A percentile compares a stretch with the other conserved stretches of the same genome.
Conservation (phyloP, 2,329 filamentous ascomycete species). For the Lojkania enalia region DNA sequence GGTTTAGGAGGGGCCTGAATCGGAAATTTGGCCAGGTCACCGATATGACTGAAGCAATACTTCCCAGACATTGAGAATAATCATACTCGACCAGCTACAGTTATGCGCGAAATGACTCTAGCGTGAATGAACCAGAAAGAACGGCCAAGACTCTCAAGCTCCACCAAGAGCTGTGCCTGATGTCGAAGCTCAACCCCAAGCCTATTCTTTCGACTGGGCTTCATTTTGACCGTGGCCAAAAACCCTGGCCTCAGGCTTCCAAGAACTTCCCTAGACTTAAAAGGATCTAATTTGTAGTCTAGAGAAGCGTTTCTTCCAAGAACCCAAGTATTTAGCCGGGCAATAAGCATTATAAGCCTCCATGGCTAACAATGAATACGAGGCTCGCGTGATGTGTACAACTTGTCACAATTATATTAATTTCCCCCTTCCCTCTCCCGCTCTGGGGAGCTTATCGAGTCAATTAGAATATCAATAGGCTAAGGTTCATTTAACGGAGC, state of each 20-base stretch:
- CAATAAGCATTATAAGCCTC: conserved; percentile 20
- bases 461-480: too few relatives aligned
- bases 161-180: conserved; percentile 18
- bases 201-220: conserved; percentile 15
- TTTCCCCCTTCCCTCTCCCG: too few relatives aligned
- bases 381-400: too few relatives aligned
- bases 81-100: background rate
- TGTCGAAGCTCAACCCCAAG: conserved; percentile 16
- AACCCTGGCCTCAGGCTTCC: too few relatives aligned
- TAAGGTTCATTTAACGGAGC: too few relatives aligned
- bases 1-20: too few relatives aligned
- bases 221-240: conserved; percentile 2
- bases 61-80: background rate
- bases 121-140: background rate
- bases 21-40: background rate
- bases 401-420: too few relatives aligned
- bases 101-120: background rate
- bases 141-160: conserved; percentile 11
- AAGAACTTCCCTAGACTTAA: too few relatives aligned
- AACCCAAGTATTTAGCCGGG: conserved; percentile 34
- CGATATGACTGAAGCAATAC: background rate
- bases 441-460: too few relatives aligned
- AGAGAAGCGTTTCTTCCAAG: conserved; percentile 24
- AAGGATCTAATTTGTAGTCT: background rate
- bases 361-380: too few relatives aligned